Evolutionary conservation across 139 green algal species (phyloP), one percentile per base, ranked within the genome.

Genomic region (Chlorella sp.): DNA sequence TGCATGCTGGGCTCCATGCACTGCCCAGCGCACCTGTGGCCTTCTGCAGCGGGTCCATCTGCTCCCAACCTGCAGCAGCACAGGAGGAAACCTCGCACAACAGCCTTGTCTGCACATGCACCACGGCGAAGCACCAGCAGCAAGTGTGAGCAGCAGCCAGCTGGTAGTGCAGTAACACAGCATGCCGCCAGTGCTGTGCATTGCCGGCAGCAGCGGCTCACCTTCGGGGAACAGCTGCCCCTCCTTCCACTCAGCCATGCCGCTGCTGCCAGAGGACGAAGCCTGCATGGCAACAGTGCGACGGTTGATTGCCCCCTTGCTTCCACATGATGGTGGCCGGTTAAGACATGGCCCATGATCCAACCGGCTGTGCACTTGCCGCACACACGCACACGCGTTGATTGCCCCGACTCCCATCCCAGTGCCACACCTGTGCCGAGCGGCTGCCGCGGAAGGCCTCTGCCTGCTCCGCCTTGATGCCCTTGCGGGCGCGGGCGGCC

Each of bases 181-280:
- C 20, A n/a, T n/a, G 28, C 25, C 60, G 30, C 60, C 44, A 67
- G 60, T n/a, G n/a, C n/a, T n/a, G n/a, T n/a, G n/a, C n/a, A n/a
- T n/a, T n/a, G n/a, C n/a, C n/a, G n/a, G n/a, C 63, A 69, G 28
- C 23, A 4, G 25, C 17, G 70, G 36, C 70, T 60, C 60, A 73
- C 94, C 93, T 28, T 96, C 89, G 0, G 94, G 94, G 21, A 97
- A 93, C 41, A 97, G 76, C 82, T 95, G 69, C 4, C 94, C 94
- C 70, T 96, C 89, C 63, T 89, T 90, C 94, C 94, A 97, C n/a
- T 84, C 30, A 0, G 87, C 85, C 69, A 80, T 86, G 51, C 65
- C 68, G 26, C 30, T 9, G 78, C 21, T 51, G 44, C 38, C 39
- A 39, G 64, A 51, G 3, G 64, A 64, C 30, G 78, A 28, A 0